Percentiles rank a stretch among this genome's conserved stretches.
Conservation (phyloP, 2,329 filamentous ascomycete genomes). For the Sarocladium oryzae region DNA sequence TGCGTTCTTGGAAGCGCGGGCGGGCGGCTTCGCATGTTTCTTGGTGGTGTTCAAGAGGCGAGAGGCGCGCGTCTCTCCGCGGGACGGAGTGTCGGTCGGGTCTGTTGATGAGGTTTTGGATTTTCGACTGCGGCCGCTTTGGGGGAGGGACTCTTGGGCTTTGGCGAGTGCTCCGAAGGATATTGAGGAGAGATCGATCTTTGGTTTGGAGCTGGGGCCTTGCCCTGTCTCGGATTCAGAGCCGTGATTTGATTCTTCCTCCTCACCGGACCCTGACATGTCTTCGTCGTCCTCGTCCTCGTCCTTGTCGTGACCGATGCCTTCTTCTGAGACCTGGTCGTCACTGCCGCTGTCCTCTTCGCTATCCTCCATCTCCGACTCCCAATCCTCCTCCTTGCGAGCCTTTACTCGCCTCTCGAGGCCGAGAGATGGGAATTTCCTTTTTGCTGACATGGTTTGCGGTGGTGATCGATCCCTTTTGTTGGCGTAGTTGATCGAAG, state of each 20-base stretch:
- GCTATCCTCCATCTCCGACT: slow-evolving; percentile 26
- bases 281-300: slow-evolving; percentile 19
- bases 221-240: slow-evolving; percentile 1
- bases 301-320: slow-evolving; percentile 18
- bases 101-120: slow-evolving; percentile 24
- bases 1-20: slow-evolving; percentile 73
- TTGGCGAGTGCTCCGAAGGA: slow-evolving; percentile 88
- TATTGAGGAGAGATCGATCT: slow-evolving; percentile 49
- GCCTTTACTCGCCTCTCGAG: slow-evolving; percentile 38
- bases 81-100: slow-evolving; percentile 11
- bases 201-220: not conserved
- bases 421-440: slow-evolving; percentile 31
- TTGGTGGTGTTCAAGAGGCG: not conserved
- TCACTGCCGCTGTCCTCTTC: slow-evolving; percentile 19
- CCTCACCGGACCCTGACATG: slow-evolving; percentile 13
- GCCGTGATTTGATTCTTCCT: slow-evolving; percentile 22
- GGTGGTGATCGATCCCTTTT: not conserved
- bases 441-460: slow-evolving; percentile 28
- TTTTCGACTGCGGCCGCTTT: slow-evolving; percentile 21
- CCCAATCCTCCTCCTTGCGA: slow-evolving; percentile 37
- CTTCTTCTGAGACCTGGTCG: slow-evolving; percentile 25
- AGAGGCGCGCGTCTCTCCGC: not conserved
- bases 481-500: not conserved
- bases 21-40: slow-evolving; percentile 17
- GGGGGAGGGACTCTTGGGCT: slow-evolving; percentile 64